Evolutionary conservation across 2,329 filamentous ascomycete species (phyloP), one percentile per base, ranked within the genome.

Genomic region (Neofusicoccum sp.): DNA sequence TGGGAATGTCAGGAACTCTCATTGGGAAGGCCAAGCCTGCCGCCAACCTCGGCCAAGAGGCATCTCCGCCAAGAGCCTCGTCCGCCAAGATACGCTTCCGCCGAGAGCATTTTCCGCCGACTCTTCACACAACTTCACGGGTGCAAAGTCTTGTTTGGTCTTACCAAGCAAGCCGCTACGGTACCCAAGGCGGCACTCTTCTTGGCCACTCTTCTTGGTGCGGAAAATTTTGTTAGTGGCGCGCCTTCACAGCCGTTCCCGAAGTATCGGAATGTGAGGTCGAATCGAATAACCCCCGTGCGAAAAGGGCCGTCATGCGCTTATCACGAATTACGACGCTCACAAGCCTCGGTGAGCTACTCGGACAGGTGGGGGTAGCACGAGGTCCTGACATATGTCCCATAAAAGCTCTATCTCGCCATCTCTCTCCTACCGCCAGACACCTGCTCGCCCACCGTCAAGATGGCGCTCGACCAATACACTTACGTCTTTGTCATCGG

Each of bases 401-500:
- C 51, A 43, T 56, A 43, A 56, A 33, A 33, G 28, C 51, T 38
- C n/a, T 43, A 6, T n/a, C 36, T 40, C 38, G 38, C 36, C 33
- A 16, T 28, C 28, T 14, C 14, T 11, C n/a, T 3, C 11, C 20
- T 30, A 33, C 12, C 49, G 24, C n/a, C 33, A n/a, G 38, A 20
- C 28, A n/a, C 14, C 36, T n/a, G 31, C 34, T 58, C 20, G 9
- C 20, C 14, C n/a, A 48, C 60, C 36, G 47, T 67, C 77, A 84
- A 77, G 65, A 86, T 86, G 83, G 75, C 76, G 69, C 81, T 88
- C 67, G 72, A 83, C 69, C 73, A 86, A 67, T 90, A 89, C 74
- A 85, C 82, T 68, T 90, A 91, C 73, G 75, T 91, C 70, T 90
- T 91, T 72, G 88, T 79, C 78, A 87, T 91, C 67, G 88, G 88